Base-by-base conservation (phyloP, 306 rosid genomes). In the Vachellia pachyceras region DNA sequence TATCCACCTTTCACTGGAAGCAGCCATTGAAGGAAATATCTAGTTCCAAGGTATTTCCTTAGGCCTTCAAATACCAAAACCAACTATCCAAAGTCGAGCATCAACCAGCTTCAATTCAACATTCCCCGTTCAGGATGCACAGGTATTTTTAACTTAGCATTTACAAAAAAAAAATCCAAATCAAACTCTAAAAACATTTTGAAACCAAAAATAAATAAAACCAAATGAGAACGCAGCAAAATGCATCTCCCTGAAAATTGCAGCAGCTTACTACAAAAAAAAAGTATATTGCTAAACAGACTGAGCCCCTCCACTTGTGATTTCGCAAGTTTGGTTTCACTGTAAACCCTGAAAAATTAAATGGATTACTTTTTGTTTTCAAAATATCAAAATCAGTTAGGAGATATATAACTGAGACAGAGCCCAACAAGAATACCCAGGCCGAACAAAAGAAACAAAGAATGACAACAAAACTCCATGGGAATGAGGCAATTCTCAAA, bases 1-100 rank as follows among this genome's bases (percentile, higher is more conserved):
- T 18, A 83, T 87, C 97, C 97, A 93, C 72, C 94, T 89, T 77
- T 89, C 97, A 40, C 69, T 80, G 42, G 90, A 37, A 82, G 52
- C 85, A 67, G 92, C 97, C 97, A 91, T 91, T 0, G 88, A 82
- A 29, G 79, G 75, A 72, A 81, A 72, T 70, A 76, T 78, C 79
- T 50, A 79, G 79, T 75, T 55, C 39, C 20, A 47, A 74, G 45
- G 7, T 41, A 52, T 5, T 52, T 12, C 80, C 46, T 65, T 67
- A 49, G 17, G 46, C 76, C 54, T 49, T 85, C 74, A n/a, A 76
- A 80, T 29, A 85, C 72, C 18, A 78, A 85, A 65, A 78, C 44
- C 41, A 69, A 55, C 41, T 77, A 73, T 69, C 78, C 83, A 78
- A 10, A 68, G 90, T 84, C 85, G 80, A 76, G 65, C 84, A 74